Evolutionary conservation across 2,329 filamentous ascomycete genomes (phyloP).

Genomic region (Penicillium sp.): DNA sequence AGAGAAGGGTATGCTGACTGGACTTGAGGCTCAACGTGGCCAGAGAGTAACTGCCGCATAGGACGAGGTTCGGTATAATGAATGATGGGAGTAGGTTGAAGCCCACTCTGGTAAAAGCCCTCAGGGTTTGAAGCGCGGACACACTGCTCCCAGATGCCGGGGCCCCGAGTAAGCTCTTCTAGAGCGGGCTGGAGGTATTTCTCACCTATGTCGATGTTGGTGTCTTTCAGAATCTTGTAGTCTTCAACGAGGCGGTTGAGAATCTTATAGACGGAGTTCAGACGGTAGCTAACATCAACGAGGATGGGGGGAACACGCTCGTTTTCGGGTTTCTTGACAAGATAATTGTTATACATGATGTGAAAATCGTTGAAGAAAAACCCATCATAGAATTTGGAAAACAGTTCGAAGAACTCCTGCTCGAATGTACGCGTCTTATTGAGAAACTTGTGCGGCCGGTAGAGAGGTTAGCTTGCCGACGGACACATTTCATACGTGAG

Average conservation of each 20-base stretch:
- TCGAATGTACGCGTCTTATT: conserved; percentile 28
- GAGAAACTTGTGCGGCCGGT: conserved; percentile 22
- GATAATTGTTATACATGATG: conserved; percentile 24
- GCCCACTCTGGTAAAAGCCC: not conserved
- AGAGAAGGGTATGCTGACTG: not conserved
- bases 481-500: not conserved
- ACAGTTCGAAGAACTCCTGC: conserved; percentile 26
- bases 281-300: not conserved
- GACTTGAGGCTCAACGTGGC: not conserved
- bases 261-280: not conserved
- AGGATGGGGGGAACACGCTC: not conserved
- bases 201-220: not conserved
- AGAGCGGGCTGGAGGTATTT: not conserved
- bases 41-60: not conserved
- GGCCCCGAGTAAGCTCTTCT: not conserved
- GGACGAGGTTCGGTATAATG: not conserved
- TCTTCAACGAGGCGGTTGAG: not conserved
- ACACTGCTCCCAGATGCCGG: not conserved
- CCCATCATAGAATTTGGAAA: conserved; percentile 33
- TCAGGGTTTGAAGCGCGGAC: not conserved
- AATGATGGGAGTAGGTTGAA: not conserved
- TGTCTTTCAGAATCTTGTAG: not conserved
- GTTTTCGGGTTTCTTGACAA: conserved; percentile 1
- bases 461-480: conserved; percentile 1
- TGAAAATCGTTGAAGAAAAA: conserved; percentile 33